These are phyloP conservation scores for Metarhizium album DNA, from an alignment of 2,329 filamentous ascomycete species.

Conservation along the genomic window DNA sequence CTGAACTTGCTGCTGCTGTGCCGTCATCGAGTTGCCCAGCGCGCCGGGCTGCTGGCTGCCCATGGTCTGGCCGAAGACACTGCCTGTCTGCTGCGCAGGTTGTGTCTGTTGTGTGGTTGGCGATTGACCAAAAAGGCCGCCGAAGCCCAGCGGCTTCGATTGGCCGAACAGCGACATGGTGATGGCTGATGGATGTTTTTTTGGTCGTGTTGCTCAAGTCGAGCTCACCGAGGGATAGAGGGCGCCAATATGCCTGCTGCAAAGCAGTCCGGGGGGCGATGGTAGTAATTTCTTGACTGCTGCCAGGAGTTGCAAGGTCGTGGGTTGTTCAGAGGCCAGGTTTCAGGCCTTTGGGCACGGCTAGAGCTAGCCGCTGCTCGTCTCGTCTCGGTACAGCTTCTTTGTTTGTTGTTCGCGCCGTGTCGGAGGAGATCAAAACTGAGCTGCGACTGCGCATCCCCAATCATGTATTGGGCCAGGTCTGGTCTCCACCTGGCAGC, in stretches of 20 bases:
- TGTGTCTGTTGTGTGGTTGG: conserved; percentile 23
- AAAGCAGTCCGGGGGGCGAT: not conserved
- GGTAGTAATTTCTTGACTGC: not conserved
- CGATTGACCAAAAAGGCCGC: conserved; percentile 27
- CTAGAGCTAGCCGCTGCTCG: not conserved
- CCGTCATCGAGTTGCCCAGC: conserved; percentile 19
- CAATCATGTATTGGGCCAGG: conserved; percentile 5
- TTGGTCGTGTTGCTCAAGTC: conserved; percentile 1
- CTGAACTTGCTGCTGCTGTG: conserved; percentile 25
- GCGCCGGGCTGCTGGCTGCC: conserved; percentile 26
- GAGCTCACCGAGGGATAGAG: conserved; percentile 6
- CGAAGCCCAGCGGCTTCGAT: conserved; percentile 22
- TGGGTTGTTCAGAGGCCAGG: not conserved
- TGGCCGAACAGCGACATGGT: conserved; percentile 30
- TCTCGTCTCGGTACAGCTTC: not conserved
- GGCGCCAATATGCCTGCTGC: not conserved
- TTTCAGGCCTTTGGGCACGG: not conserved
- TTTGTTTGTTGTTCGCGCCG: conserved; percentile 7
- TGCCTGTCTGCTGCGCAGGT: conserved; percentile 14
- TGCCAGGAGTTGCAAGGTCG: not conserved
- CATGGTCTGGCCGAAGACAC: conserved; percentile 21
- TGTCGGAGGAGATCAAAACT: conserved; percentile 1
- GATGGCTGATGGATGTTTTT: too few relatives aligned
- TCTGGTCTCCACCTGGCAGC: conserved; percentile 18
- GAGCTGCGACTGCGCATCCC: not conserved